phyloP scores from a whole-genome alignment of 108 stramenopile genomes.

The Nitzschia sp. region DNA sequence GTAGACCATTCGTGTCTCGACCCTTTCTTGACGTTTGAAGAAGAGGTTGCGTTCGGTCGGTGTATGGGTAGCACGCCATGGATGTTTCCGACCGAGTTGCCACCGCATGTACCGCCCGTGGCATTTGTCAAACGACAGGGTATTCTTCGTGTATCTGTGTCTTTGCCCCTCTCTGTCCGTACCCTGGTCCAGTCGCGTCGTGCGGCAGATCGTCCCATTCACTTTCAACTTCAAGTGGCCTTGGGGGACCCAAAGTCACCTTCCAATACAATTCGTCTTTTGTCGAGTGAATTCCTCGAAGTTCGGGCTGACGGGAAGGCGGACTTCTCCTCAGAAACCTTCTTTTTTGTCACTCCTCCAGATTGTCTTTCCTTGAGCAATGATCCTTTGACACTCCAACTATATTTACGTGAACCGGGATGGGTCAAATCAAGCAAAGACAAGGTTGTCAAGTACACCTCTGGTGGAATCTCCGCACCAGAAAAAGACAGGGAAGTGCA shows the following conservation, averaged over 20 bases:
- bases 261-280: conserved; percentile 2
- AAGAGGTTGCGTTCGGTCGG: conserved; percentile 44
- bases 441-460: neutral
- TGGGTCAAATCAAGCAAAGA: neutral
- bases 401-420: conserved; percentile 8
- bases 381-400: neutral
- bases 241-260: neutral
- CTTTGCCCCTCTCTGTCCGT: neutral
- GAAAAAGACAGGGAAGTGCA: neutral
- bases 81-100: conserved; percentile 47
- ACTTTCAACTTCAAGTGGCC: neutral
- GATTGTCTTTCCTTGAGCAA: neutral
- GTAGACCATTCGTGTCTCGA: conserved; percentile 64
- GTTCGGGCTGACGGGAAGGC: neutral
- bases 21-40: conserved; percentile 52
- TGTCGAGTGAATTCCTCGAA: neutral
- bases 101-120: conserved; percentile 16
- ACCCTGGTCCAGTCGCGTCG: neutral
- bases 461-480: too few species aligned
- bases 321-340: neutral
- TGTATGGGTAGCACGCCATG: conserved; percentile 51
- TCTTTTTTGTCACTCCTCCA: neutral
- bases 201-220: neutral
- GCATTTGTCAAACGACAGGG: conserved; percentile 18
- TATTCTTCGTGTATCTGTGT: neutral